A percentile compares a stretch with the other conserved stretches of the same genome.
Conservation (phyloP, 331 rosid species). For the Cydonia oblonga region DNA sequence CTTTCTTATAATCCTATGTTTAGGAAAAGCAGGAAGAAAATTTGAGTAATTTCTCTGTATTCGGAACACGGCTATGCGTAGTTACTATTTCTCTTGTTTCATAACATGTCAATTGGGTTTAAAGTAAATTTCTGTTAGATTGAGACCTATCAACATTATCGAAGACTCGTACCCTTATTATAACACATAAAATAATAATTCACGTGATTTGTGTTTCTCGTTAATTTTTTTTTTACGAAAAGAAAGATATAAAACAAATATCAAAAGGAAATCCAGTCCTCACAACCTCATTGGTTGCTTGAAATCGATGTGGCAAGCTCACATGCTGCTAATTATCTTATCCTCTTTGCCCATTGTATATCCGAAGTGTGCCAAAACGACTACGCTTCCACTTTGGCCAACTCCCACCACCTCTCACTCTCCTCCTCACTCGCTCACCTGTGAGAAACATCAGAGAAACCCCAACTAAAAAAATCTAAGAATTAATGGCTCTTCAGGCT, state of each 20-base stretch:
- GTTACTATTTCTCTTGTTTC: neutral
- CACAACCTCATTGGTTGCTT: constrained; percentile 45
- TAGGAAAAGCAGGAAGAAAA: neutral
- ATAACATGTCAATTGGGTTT: neutral
- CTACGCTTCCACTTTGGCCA: constrained; percentile 11
- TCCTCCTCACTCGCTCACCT: neutral
- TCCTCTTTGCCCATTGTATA: constrained; percentile 25
- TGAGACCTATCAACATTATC: neutral
- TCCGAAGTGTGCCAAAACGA: neutral
- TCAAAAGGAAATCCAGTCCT: constrained; percentile 48
- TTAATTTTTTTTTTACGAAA: too few species aligned
- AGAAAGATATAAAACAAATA: constrained; percentile 10
- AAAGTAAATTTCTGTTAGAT: neutral
- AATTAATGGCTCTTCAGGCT: constrained; percentile 75
- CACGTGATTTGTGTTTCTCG: too few species aligned
- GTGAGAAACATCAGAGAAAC: neutral
- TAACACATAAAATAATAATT: too few species aligned
- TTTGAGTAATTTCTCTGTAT: neutral
- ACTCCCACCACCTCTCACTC: neutral
- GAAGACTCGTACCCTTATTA: too few species aligned
- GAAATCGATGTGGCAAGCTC: constrained; percentile 40
- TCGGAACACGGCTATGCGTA: neutral
- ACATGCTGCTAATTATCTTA: constrained; percentile 74
- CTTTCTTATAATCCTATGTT: neutral
- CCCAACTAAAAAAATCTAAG: neutral